Conservation (phyloP, 345 rosid genomes). For the Acer saccharum region DNA sequence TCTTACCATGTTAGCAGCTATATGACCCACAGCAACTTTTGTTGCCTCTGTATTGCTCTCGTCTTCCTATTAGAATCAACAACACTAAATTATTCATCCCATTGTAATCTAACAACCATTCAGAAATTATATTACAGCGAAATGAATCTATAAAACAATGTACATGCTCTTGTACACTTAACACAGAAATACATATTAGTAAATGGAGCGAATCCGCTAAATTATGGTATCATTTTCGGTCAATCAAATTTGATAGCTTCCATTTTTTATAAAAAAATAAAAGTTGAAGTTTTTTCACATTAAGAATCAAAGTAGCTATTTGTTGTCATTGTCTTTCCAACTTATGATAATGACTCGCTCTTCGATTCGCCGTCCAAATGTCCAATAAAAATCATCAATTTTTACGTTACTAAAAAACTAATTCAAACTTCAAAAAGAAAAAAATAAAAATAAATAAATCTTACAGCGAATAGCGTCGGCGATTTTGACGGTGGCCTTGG, state of each 20-base stretch:
- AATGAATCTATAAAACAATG: not conserved
- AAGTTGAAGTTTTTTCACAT: slow-evolving; percentile 24
- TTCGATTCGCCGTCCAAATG: slow-evolving; percentile 52
- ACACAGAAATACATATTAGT: not conserved
- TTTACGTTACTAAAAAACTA: not conserved
- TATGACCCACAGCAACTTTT: slow-evolving; percentile 44
- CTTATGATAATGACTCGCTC: slow-evolving; percentile 73
- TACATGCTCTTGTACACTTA: not conserved
- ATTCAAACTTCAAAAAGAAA: not conserved
- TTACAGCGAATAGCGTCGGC: slow-evolving; percentile 58
- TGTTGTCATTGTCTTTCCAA: slow-evolving; percentile 51
- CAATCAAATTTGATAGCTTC: not conserved
- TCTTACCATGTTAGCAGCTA: slow-evolving; percentile 59
- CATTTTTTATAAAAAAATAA: no score
- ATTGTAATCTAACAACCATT: not conserved
- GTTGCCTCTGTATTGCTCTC: slow-evolving; percentile 35
- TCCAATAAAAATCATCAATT: not conserved
- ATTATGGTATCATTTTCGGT: not conserved
- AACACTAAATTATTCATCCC: slow-evolving; percentile 1
- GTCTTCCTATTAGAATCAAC: slow-evolving; percentile 47
- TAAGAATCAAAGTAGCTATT: slow-evolving; percentile 53
- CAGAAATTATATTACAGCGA: no score
- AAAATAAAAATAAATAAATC: no score
- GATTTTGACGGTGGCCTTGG: slow-evolving; percentile 63
- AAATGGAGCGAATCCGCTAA: not conserved